Conservation (phyloP, 2,329 filamentous ascomycete genomes). For the Dothideomycetes sp. region DNA sequence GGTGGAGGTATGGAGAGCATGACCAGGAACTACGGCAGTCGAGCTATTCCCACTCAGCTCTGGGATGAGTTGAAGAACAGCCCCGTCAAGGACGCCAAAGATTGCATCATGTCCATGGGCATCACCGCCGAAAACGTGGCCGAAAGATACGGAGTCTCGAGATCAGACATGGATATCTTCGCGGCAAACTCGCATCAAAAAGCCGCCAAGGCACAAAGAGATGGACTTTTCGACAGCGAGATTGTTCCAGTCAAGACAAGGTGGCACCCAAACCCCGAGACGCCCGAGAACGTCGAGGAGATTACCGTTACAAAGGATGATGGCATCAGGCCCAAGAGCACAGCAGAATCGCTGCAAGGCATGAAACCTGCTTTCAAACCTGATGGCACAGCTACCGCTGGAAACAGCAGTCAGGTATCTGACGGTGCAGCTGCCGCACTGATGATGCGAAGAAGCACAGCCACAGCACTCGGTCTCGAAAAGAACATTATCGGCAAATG, state of each 20-base stretch:
- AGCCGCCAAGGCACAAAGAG: conserved; percentile 59
- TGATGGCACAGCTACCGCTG: conserved; percentile 71
- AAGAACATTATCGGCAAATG: conserved; percentile 71
- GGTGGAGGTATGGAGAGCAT: conserved; percentile 94
- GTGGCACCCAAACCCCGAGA: conserved; percentile 55
- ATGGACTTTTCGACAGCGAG: conserved; percentile 65
- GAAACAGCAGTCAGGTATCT: conserved; percentile 75
- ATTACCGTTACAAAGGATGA: conserved; percentile 71
- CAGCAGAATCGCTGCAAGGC: conserved; percentile 59
- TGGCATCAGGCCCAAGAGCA: conserved; percentile 63
- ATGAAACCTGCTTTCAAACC: conserved; percentile 79
- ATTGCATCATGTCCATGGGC: conserved; percentile 94
- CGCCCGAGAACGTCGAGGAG: conserved; percentile 39
- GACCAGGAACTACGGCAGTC: conserved; percentile 78
- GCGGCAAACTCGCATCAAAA: conserved; percentile 65
- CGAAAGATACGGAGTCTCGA: conserved; percentile 59
- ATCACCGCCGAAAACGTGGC: conserved; percentile 86
- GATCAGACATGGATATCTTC: conserved; percentile 75
- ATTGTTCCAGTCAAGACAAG: conserved; percentile 71
- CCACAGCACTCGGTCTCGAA: conserved; percentile 60
- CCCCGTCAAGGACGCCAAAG: conserved; percentile 57
- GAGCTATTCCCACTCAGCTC: conserved; percentile 73
- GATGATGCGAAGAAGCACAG: conserved; percentile 76
- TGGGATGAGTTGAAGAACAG: conserved; percentile 66
- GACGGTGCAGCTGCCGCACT: conserved; percentile 80